These are phyloP conservation scores for Fusarium penzigii DNA, from an alignment of 2,329 filamentous ascomycete genomes.

Conservation along the genomic window DNA sequence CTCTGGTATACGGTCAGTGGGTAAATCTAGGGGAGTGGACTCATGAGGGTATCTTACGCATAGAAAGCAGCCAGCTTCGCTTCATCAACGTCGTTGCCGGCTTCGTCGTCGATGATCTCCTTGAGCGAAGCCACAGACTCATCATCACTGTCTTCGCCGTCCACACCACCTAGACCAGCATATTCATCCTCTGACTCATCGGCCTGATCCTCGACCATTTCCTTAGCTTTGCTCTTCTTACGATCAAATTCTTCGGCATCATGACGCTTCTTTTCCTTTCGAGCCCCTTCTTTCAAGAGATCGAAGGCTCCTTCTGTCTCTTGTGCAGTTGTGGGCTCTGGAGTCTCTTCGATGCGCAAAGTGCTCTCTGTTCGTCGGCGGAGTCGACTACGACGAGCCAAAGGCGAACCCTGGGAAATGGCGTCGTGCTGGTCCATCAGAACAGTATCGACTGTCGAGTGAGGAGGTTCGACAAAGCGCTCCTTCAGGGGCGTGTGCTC, in stretches of 20 bases:
- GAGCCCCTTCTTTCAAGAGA: conserved; percentile 67
- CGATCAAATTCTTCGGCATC: conserved; percentile 67
- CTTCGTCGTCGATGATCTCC: conserved; percentile 88
- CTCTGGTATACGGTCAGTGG: conserved; percentile 46
- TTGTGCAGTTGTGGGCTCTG: conserved; percentile 17
- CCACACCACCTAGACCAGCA: conserved; percentile 85
- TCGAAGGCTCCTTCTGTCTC: conserved; percentile 59
- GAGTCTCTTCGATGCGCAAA: conserved; percentile 19
- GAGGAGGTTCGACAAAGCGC: conserved; percentile 64
- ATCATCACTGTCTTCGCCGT: conserved; percentile 83
- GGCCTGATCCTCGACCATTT: conserved; percentile 89
- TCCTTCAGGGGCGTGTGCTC: conserved; percentile 70
- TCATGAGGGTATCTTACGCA: conserved; percentile 64
- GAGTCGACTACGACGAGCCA: conserved; percentile 60
- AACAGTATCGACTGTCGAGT: conserved; percentile 73
- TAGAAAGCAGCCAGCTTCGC: conserved; percentile 81
- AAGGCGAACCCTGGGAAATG: conserved; percentile 61
- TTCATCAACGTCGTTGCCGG: conserved; percentile 75
- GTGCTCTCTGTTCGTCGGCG: conserved; percentile 42
- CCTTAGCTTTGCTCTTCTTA: conserved; percentile 83
- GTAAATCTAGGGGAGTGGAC: neutral
- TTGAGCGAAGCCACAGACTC: conserved; percentile 70
- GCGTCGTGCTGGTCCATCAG: conserved; percentile 43
- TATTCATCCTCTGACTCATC: conserved; percentile 99
- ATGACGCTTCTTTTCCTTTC: conserved; percentile 54